Evolutionary conservation across 768 basidiomycete species (phyloP), one percentile per base, ranked within the genome.

Genomic region (Phaeotremella fagi): DNA sequence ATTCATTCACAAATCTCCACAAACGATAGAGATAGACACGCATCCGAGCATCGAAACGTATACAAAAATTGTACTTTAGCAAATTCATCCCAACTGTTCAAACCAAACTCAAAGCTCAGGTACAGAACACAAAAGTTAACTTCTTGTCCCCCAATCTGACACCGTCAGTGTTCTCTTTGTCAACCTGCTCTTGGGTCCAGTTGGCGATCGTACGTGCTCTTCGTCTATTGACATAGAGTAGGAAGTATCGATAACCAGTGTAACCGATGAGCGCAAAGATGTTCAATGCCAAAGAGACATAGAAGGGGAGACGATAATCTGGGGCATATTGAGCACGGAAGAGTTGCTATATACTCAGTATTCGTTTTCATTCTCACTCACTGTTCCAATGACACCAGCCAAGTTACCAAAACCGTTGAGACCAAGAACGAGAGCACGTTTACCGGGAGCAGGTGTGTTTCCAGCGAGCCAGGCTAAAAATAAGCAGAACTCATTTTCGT

Each of bases 321-420:
- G 59, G 59, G 15, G 50, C 55, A 41, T 52, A 60, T 31, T 43
- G 26, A 1, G 59, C 26, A 14, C 54, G 29, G 50, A 56, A 60
- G 4, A 60, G 46, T 44, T 56, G 59, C 55, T 52, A 47, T 29
- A 14, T 11, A 33, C 29, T 12, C 14, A 24, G 5, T 33, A 45
- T 3, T 25, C 9, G n/a, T 2, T 22, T 20, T 22, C 14, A n/a
- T 24, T 29, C 15, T 23, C 28, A 53, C 51, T 9, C 25, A 53
- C 51, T 5, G 43, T 33, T 16, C 50, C 55, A 28, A 52, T 47
- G 0, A 60, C 54, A 23, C 54, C 54, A 18, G 44, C 55, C 35
- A 60, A 28, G 28, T 60, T 60, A 14, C 54, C 54, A 50, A 47
- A 56, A 3, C 54, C 59, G 45, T 60, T 56, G 38, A 60, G 35